Conservation (phyloP, 2,329 filamentous ascomycete genomes). For the Xylaria sp. region DNA sequence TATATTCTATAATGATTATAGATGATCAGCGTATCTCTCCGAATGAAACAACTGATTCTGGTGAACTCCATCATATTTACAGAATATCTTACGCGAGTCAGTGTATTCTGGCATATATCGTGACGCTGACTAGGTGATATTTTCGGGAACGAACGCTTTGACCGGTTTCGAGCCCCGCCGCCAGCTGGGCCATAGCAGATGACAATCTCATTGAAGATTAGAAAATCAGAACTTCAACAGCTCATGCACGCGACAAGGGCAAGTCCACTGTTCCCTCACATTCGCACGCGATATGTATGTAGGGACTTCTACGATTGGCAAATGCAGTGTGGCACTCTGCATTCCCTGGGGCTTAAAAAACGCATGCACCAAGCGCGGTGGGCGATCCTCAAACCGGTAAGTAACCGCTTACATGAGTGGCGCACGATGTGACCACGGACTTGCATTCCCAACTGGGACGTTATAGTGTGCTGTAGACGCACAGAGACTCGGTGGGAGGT, state of each 20-base stretch:
- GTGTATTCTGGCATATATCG: not conserved
- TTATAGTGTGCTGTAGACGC: not conserved
- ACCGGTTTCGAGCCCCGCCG: not conserved
- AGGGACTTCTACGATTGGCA: not conserved
- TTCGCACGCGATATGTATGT: not conserved
- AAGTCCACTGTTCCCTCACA: not conserved
- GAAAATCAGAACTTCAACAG: not conserved
- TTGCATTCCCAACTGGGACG: not conserved
- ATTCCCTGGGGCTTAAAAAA: not conserved
- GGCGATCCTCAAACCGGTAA: not conserved
- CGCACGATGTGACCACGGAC: slow-evolving; percentile 1
- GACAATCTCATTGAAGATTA: not conserved
- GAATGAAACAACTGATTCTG: too few species aligned
- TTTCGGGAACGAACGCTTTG: not conserved
- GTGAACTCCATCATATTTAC: not conserved
- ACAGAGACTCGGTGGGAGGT: not conserved
- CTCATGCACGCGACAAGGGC: not conserved
- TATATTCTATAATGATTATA: not conserved
- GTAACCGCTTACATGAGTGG: not conserved
- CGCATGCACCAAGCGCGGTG: not conserved
- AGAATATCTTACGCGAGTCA: not conserved
- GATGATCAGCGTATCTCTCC: not conserved
- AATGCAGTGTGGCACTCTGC: not conserved
- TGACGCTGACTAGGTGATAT: not conserved
- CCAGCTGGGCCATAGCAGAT: not conserved